Percentiles rank a stretch among this genome's conserved stretches.
Evolutionary conservation across 1,139 yeast genomes (phyloP).

Genomic region (Zygoascus hellenicus): DNA sequence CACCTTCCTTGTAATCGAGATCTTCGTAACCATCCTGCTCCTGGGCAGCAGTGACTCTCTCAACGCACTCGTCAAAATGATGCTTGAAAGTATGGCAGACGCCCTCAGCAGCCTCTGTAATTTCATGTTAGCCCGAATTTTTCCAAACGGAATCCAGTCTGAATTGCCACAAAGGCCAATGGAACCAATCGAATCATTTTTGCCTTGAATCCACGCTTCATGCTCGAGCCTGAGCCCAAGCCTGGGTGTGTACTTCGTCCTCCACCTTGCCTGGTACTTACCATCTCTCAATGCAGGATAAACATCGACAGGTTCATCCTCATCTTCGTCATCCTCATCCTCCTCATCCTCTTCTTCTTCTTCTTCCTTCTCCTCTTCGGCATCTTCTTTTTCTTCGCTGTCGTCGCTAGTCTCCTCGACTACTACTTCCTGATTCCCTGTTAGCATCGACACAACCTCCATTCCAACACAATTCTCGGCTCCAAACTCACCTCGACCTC

Average conservation of each 20-base stretch:
- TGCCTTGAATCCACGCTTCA: too few species aligned
- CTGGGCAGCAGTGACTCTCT: conserved; percentile 83
- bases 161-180: too few species aligned
- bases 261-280: conserved; percentile 25
- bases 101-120: conserved; percentile 43
- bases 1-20: conserved; percentile 68
- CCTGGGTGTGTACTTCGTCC: too few species aligned
- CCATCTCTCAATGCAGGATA: conserved; percentile 31
- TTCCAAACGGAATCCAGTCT: too few species aligned
- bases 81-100: conserved; percentile 73
- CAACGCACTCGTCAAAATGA: conserved; percentile 92
- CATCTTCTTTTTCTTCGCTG: conserved; percentile 24
- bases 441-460: conserved; percentile 15
- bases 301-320: conserved; percentile 41
- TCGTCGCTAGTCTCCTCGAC: conserved; percentile 18
- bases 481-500: conserved; percentile 20
- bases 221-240: too few species aligned
- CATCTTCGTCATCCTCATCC: conserved; percentile 48
- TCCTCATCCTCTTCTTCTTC: conserved; percentile 41
- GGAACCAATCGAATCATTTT: too few species aligned
- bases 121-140: neutral
- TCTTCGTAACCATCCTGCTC: conserved; percentile 79
- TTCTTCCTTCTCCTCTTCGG: conserved; percentile 37
- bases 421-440: conserved; percentile 15
- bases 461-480: neutral